phyloP scores from a whole-genome alignment of 2,329 filamentous ascomycete genomes.

The Septoria petroselini region DNA sequence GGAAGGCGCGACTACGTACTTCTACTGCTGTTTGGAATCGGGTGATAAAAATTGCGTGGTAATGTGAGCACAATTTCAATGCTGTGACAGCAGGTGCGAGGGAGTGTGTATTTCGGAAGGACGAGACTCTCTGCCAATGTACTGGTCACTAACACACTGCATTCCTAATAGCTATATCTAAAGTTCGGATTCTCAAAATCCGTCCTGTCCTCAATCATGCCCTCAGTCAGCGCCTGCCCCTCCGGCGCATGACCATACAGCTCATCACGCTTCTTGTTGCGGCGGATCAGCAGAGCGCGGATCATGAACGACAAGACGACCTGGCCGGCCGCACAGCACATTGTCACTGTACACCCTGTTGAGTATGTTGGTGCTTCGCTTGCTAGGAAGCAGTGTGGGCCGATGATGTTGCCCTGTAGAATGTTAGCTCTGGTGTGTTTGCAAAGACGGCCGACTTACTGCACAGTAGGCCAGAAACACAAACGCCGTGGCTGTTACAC shows the following conservation, averaged over 20 bases:
- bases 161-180: slow-evolving; percentile 28
- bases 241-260: slow-evolving; percentile 23
- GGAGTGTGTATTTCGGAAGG: too few species aligned
- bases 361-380: slow-evolving; percentile 49
- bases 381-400: slow-evolving; percentile 48
- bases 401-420: slow-evolving; percentile 46
- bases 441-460: slow-evolving; percentile 36
- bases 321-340: slow-evolving; percentile 48
- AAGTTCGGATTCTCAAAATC: slow-evolving; percentile 40
- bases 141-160: too few species aligned
- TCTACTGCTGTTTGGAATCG: too few species aligned
- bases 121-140: too few species aligned
- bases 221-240: slow-evolving; percentile 24
- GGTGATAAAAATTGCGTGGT: too few species aligned
- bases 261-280: slow-evolving; percentile 44
- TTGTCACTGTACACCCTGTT: slow-evolving; percentile 53
- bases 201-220: slow-evolving; percentile 38
- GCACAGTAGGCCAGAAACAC: slow-evolving; percentile 47
- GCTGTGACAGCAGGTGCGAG: too few species aligned
- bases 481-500: slow-evolving; percentile 47
- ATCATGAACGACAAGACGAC: slow-evolving; percentile 40
- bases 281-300: slow-evolving; percentile 38
- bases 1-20: not conserved
- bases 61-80: too few species aligned
- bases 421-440: slow-evolving; percentile 39